A percentile compares a stretch with the other conserved stretches of the same genome.
Evolutionary conservation across 495 filamentous ascomycete species (phyloP).

Genomic region (Pseudomonodictys pantanalensis): DNA sequence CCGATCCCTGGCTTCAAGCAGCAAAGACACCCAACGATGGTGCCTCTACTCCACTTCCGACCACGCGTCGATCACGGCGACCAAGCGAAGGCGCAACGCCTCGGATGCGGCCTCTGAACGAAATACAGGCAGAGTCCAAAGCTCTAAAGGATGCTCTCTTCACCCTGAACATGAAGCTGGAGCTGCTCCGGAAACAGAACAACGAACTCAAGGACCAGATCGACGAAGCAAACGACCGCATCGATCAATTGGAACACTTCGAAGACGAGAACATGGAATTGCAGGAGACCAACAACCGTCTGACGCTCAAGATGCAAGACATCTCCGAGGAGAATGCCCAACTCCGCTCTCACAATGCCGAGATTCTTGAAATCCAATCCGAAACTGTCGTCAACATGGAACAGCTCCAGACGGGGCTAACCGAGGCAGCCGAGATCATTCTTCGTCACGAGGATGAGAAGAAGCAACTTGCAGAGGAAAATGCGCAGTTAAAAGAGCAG

Average conservation of each 20-base stretch:
- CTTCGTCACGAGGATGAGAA: conserved; percentile 61
- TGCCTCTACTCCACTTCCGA: not conserved
- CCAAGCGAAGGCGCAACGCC: conserved; percentile 12
- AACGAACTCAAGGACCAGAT: conserved; percentile 58
- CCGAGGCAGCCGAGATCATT: conserved; percentile 80
- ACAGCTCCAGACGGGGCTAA: conserved; percentile 71
- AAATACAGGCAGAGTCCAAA: conserved; percentile 37
- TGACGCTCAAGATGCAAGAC: conserved; percentile 10
- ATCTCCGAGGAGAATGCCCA: conserved; percentile 41
- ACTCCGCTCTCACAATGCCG: conserved; percentile 34
- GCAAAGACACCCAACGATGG: conserved; percentile 13
- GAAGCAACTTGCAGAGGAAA: conserved; percentile 7
- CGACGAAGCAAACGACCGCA: conserved; percentile 55
- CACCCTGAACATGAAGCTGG: conserved; percentile 81
- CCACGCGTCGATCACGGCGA: conserved; percentile 11
- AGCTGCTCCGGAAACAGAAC: conserved; percentile 61
- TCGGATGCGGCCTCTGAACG: conserved; percentile 22
- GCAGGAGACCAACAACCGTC: conserved; percentile 4
- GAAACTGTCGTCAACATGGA: conserved; percentile 66
- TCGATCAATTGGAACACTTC: conserved; percentile 34
- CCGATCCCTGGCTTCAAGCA: conserved; percentile 23
- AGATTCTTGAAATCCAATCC: conserved; percentile 57
- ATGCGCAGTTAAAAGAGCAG: conserved; percentile 3
- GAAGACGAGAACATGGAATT: conserved; percentile 35
- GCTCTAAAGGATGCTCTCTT: conserved; percentile 85